Evolutionary conservation across 192 early-diverging fungal genomes (phyloP), one percentile per base, ranked within the genome.

Genomic region (Entomortierella beljakovae): DNA sequence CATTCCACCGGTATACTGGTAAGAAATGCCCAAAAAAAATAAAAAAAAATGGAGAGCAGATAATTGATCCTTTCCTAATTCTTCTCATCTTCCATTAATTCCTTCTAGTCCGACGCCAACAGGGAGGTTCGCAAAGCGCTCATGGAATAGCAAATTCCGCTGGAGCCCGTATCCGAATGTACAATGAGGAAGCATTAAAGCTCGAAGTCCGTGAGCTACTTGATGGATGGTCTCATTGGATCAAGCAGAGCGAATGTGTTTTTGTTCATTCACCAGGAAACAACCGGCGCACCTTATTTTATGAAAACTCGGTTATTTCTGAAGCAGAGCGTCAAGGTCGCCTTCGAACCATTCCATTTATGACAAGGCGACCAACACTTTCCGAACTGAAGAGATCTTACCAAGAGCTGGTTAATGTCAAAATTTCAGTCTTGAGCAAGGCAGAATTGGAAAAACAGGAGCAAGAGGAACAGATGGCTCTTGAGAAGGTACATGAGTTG

Each of bases 1-100:
- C 96, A 26, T 91, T 98, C 63, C 96, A 97, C 74, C 87, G 98
- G 38, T 99, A 99, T 82, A 99, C 98, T 6, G 97, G 88, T 87
- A 81, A 61, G 57, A n/a, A n/a, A n/a, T n/a, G n/a, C n/a, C n/a
- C n/a, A n/a, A n/a, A n/a, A n/a, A n/a, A n/a, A n/a, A n/a, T n/a
- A n/a, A n/a, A n/a, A n/a, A n/a, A n/a, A n/a, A n/a, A n/a, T n/a
- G n/a, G n/a, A n/a, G n/a, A n/a, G n/a, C n/a, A n/a, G n/a, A n/a
- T n/a, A n/a, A n/a, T n/a, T n/a, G n/a, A n/a, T n/a, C n/a, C n/a
- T n/a, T n/a, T n/a, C n/a, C n/a, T n/a, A n/a, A n/a, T 60, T 34
- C 16, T 52, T 65, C 10, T 48, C 66, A 38, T 50, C 51, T 38
- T 71, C n/a, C 61, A 25, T n/a, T n/a, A 28, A 67, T 40, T 28